phyloP scores from a whole-genome alignment of 148 eudicot genomes.

The Arctostaphylos glauca region DNA sequence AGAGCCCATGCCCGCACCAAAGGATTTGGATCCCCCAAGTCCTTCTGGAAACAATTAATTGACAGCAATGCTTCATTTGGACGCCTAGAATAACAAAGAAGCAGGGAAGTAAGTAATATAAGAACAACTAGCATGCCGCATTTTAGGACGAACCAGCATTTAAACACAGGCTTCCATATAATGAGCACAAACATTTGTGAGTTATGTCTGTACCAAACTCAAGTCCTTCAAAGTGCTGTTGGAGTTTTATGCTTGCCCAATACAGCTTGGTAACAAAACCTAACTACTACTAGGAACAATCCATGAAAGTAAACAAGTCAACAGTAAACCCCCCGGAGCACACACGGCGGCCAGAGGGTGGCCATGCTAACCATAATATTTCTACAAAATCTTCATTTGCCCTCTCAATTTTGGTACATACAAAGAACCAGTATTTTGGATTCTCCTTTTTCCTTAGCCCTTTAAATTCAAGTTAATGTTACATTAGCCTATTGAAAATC shows the following conservation, averaged over 20 bases:
- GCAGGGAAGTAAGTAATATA: constrained; percentile 8
- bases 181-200: not conserved
- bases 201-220: not conserved
- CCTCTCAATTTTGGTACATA: not conserved
- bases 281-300: not conserved
- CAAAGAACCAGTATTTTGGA: not conserved
- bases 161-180: not conserved
- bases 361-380: no score
- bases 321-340: not conserved
- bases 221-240: not conserved
- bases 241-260: not conserved
- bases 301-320: not conserved
- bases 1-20: constrained; percentile 99
- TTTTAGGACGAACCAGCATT: not conserved
- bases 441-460: not conserved
- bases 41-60: constrained; percentile 96
- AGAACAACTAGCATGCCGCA: not conserved
- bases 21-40: constrained; percentile 91
- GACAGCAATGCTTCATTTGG: constrained; percentile 97
- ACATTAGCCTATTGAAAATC: not conserved
- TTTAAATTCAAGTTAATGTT: not conserved
- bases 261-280: not conserved
- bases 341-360: not conserved
- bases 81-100: constrained; percentile 53
- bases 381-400: not conserved